Conservation (phyloP, 2,329 filamentous ascomycete species). For the Exserohilum turcica region DNA sequence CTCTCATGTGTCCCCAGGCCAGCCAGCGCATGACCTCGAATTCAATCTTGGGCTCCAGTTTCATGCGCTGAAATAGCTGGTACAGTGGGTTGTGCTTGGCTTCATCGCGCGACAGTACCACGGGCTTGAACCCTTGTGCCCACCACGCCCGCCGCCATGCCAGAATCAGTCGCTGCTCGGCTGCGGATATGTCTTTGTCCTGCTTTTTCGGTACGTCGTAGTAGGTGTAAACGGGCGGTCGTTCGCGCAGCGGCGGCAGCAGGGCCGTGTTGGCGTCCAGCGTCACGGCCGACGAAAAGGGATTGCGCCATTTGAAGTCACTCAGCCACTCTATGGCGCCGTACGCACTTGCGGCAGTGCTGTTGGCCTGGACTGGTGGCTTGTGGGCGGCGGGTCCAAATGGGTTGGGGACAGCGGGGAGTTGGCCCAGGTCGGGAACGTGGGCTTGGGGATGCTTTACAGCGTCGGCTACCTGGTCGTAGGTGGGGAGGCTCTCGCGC, state of each 20-base stretch:
- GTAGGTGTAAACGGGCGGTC: constrained; percentile 86
- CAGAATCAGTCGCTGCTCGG: constrained; percentile 78
- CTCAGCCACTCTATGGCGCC: constrained; percentile 83
- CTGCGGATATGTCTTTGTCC: constrained; percentile 67
- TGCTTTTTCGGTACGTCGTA: constrained; percentile 73
- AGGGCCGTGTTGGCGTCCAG: constrained; percentile 83
- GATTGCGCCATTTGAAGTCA: constrained; percentile 87
- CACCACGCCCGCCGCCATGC: constrained; percentile 95
- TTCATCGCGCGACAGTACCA: constrained; percentile 79
- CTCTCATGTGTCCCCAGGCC: constrained; percentile 90
- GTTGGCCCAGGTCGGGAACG: constrained; percentile 35
- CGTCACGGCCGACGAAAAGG: constrained; percentile 80
- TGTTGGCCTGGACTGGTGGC: constrained; percentile 77
- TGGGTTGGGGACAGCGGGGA: constrained; percentile 59
- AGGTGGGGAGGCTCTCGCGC: constrained; percentile 44
- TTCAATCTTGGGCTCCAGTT: constrained; percentile 42
- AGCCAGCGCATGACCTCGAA: constrained; percentile 82
- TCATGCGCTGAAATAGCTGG: constrained; percentile 64
- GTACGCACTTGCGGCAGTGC: constrained; percentile 60
- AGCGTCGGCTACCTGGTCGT: constrained; percentile 44
- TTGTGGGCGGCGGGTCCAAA: constrained; percentile 73
- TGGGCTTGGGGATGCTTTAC: constrained; percentile 48
- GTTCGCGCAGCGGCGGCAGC: constrained; percentile 73
- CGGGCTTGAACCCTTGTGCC: constrained; percentile 86
- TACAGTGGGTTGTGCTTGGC: constrained; percentile 84